Conservation (phyloP, 2,329 filamentous ascomycete genomes). For the Coniella vitis region DNA sequence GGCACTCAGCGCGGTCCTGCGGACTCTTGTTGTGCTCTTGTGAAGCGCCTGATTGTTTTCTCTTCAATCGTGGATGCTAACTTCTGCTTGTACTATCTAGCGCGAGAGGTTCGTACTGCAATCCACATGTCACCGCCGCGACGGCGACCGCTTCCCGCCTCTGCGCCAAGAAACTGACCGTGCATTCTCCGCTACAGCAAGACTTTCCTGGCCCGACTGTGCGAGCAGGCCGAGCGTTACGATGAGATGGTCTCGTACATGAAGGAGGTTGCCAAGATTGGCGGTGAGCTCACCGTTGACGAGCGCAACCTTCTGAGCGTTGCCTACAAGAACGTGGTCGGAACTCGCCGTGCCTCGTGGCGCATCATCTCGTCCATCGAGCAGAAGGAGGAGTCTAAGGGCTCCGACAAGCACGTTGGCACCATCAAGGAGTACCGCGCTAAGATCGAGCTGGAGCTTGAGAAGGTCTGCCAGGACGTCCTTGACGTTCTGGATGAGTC, state of each 20-base stretch:
- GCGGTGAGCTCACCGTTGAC: conserved; percentile 79
- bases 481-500: conserved; percentile 89
- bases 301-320: conserved; percentile 98
- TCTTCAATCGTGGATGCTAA: conserved; percentile 18
- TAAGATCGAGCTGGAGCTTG: conserved; percentile 96
- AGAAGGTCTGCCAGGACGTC: conserved; percentile 97
- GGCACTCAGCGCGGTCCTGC: background rate
- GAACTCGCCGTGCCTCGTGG: conserved; percentile 96
- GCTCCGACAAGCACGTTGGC: conserved; percentile 85
- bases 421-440: conserved; percentile 96
- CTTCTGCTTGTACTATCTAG: conserved; percentile 16
- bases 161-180: conserved; percentile 28
- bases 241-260: conserved; percentile 99
- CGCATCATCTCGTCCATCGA: conserved; percentile 99
- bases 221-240: conserved; percentile 99
- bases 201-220: conserved; percentile 99
- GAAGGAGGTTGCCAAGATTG: conserved; percentile 97
- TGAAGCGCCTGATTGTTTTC: background rate
- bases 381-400: conserved; percentile 99
- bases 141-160: background rate
- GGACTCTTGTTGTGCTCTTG: background rate
- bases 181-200: conserved; percentile 56
- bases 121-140: conserved; percentile 4
- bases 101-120: conserved; percentile 25
- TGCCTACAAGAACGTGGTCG: conserved; percentile 99